A percentile compares a stretch with the other conserved stretches of the same genome.
Conservation (phyloP, 2,329 filamentous ascomycete species). For the Trichoderma asperellum region DNA sequence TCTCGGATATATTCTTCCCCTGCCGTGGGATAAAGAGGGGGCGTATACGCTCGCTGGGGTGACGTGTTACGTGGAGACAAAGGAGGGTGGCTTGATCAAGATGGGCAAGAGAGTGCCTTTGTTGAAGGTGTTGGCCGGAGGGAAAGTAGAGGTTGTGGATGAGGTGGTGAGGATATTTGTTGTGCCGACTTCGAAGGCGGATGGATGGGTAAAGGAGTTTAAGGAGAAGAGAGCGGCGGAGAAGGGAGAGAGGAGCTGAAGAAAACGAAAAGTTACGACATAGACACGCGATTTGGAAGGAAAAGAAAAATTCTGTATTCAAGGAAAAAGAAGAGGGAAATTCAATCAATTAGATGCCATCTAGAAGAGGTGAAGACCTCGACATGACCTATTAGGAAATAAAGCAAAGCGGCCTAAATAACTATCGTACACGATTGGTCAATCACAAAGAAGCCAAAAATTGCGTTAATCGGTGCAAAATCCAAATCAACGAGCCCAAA, state of each 20-base stretch:
- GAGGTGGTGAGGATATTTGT: slow-evolving; percentile 82
- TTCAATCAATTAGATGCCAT: neutral
- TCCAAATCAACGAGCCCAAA: neutral
- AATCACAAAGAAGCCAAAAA: neutral
- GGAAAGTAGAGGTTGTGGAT: slow-evolving; percentile 86
- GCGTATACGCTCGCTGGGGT: slow-evolving; percentile 70
- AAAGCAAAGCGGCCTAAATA: neutral
- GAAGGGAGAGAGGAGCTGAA: slow-evolving; percentile 37
- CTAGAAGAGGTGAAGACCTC: neutral
- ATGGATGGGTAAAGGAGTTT: slow-evolving; percentile 80
- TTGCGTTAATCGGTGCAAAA: neutral
- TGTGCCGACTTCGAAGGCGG: slow-evolving; percentile 71
- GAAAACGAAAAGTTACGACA: neutral
- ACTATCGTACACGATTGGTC: neutral
- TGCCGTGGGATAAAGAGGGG: slow-evolving; percentile 77
- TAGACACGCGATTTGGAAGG: neutral
- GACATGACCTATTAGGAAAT: neutral
- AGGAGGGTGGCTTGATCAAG: slow-evolving; percentile 78
- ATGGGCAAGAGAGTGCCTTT: slow-evolving; percentile 83
- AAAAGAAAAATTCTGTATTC: neutral
- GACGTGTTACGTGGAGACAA: slow-evolving; percentile 89
- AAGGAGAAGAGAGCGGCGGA: slow-evolving; percentile 71
- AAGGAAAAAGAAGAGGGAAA: neutral
- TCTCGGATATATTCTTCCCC: slow-evolving; percentile 80
- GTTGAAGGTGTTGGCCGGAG: slow-evolving; percentile 72